These are phyloP conservation scores for Neofusicoccum sp. DNA, from an alignment of 2,329 filamentous ascomycete genomes.

Conservation along the genomic window DNA sequence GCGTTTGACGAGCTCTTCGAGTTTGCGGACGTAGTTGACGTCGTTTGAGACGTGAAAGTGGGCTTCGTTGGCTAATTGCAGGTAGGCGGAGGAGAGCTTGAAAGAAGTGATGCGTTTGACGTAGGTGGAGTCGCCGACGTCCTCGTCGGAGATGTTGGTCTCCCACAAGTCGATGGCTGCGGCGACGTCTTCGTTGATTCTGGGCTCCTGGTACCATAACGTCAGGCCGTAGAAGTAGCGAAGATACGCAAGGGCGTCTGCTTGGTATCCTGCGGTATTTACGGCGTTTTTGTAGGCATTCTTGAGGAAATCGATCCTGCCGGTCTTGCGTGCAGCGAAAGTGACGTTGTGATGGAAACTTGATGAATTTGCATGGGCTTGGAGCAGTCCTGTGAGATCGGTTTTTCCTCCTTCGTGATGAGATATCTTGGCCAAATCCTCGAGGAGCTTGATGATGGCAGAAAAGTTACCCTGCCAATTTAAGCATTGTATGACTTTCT, in stretches of 20 bases:
- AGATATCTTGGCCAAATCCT: background rate
- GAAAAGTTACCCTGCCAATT: background rate
- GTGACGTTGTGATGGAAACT: background rate
- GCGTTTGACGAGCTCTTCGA: background rate
- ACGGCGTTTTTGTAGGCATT: background rate
- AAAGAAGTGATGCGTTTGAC: constrained; percentile 1
- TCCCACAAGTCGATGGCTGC: background rate
- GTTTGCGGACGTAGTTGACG: background rate
- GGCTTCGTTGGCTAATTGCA: background rate
- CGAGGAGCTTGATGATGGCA: background rate
- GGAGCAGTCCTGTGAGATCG: background rate
- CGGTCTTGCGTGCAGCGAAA: background rate
- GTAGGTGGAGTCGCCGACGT: background rate
- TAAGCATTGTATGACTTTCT: background rate
- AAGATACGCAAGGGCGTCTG: background rate
- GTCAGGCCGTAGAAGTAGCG: background rate
- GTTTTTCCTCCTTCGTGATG: background rate
- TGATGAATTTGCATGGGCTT: background rate
- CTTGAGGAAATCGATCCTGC: background rate
- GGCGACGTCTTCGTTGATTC: background rate
- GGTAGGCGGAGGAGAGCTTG: background rate
- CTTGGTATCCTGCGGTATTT: background rate
- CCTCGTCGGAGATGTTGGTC: background rate
- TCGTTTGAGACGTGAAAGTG: background rate
- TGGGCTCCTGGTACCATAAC: background rate